Conservation (phyloP, 164 flowering plant genomes). For the Stephania yunnanensis region DNA sequence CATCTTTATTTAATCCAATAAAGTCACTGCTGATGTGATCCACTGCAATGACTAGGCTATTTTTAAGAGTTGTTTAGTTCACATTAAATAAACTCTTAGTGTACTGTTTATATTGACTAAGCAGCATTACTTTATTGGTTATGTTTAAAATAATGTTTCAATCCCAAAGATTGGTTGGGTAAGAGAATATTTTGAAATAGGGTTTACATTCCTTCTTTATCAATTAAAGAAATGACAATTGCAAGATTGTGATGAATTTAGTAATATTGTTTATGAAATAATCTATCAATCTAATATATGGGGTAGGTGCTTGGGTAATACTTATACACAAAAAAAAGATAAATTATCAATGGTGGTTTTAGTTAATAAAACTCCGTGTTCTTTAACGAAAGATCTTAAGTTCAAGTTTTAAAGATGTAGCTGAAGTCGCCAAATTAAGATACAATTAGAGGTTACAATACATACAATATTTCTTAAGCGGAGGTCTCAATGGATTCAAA, state of each 20-base stretch:
- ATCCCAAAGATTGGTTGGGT: background rate
- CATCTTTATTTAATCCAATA: background rate
- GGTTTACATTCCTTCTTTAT: background rate
- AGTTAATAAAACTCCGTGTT: too few species aligned
- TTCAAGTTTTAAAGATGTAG: too few species aligned
- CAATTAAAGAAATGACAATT: background rate
- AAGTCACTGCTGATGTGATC: background rate
- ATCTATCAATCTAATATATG: background rate
- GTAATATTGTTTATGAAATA: background rate
- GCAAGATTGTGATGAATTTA: background rate
- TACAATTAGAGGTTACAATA: too few species aligned
- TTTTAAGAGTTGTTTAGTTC: background rate
- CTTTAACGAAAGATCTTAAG: too few species aligned
- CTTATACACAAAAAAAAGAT: too few species aligned
- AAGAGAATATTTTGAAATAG: background rate
- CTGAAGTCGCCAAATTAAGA: too few species aligned
- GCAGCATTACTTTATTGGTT: background rate
- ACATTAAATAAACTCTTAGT: background rate
- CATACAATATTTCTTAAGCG: too few species aligned
- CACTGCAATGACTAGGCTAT: background rate
- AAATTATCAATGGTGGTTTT: too few species aligned
- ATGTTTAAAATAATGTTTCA: background rate
- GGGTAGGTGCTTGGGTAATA: background rate
- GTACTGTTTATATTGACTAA: background rate
- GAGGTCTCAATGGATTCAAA: too few species aligned